A percentile compares a stretch with the other conserved stretches of the same genome.
These are phyloP conservation scores for Selenicereus undatus DNA, from an alignment of 148 eudicot genomes.

Conservation along the genomic window DNA sequence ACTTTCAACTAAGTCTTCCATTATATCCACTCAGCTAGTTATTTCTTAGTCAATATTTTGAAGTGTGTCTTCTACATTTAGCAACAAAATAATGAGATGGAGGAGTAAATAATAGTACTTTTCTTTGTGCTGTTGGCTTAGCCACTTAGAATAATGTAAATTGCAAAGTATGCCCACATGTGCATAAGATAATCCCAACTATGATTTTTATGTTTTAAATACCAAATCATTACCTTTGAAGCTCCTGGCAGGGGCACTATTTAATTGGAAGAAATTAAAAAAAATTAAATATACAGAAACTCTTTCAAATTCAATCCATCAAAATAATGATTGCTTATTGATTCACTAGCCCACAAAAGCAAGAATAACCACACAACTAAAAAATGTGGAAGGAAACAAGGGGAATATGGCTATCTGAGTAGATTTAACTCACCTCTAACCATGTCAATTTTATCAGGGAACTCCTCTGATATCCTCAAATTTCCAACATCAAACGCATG, in stretches of 20 bases:
- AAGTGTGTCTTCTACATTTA: too few relatives aligned
- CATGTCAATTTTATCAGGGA: slow-evolving; percentile 44
- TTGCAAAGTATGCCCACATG: too few relatives aligned
- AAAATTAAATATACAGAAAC: neutral
- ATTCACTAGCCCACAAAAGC: neutral
- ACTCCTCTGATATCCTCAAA: slow-evolving; percentile 31
- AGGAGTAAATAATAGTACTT: too few relatives aligned
- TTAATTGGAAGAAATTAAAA: neutral
- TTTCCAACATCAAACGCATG: slow-evolving; percentile 55
- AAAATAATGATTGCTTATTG: neutral
- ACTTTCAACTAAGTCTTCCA: too few relatives aligned
- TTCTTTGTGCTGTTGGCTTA: too few relatives aligned
- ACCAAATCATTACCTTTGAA: neutral
- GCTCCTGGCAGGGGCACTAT: neutral
- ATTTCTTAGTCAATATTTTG: too few relatives aligned
- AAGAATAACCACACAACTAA: neutral
- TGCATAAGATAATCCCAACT: neutral
- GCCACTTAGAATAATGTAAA: too few relatives aligned
- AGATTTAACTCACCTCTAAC: slow-evolving; percentile 35
- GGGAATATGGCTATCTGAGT: neutral
- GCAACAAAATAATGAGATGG: too few relatives aligned
- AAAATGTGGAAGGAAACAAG: neutral
- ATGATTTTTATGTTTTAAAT: neutral
- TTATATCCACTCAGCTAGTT: too few relatives aligned
- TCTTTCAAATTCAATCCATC: neutral